Evolutionary conservation across 192 early-diverging fungal species (phyloP), one percentile per base, ranked within the genome.

Genomic region (Coemansia sp.): DNA sequence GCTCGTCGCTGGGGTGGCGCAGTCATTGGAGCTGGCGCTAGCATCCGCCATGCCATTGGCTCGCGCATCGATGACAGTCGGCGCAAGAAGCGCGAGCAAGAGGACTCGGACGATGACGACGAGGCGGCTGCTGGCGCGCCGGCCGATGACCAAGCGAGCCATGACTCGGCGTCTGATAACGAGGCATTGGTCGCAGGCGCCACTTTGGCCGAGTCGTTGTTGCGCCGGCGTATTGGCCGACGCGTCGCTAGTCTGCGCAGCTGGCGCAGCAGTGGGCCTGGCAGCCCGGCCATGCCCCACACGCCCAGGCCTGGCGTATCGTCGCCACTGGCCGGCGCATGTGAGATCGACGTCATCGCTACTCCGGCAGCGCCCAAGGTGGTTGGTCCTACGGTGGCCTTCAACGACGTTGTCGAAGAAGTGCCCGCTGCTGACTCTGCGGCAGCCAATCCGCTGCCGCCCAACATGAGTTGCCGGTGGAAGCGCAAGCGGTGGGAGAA

Each of bases 401-500:
- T 79, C 55, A 75, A 76, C 68, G 81, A 79, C 29, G 71, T 70
- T 1, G 76, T 79, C 20, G 74, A 76, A 34, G 74, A 74, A 41
- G 22, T 68, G 20, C 57, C 73, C 1, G 68, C 60, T 46, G 50
- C 44, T 11, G 55, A 43, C 31, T 44, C 24, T 13, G 9, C 64
- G n/a, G 75, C 24, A n/a, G 61, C 53, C 8, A 24, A 43, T 34
- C 74, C 81, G 66, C 69, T 84, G 61, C 81, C 81, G 0, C 43
- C 64, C 3, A 79, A 84, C 68, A 84, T 84, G 81, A 76, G 74
- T 62, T 84, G 81, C 58, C 77, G 81, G 34, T 84, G 81, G 81
- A 84, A 84, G 72, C 63, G 66, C 38, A 84, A 84, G 70, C 79
- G 78, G 29, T 84, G 82, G 82, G 82, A 88, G 72, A 87, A 91